Percentiles rank a stretch among this genome's conserved stretches.
phyloP scores from a whole-genome alignment of 352 stramenopile genomes.

The Globisporangium middletonii region DNA sequence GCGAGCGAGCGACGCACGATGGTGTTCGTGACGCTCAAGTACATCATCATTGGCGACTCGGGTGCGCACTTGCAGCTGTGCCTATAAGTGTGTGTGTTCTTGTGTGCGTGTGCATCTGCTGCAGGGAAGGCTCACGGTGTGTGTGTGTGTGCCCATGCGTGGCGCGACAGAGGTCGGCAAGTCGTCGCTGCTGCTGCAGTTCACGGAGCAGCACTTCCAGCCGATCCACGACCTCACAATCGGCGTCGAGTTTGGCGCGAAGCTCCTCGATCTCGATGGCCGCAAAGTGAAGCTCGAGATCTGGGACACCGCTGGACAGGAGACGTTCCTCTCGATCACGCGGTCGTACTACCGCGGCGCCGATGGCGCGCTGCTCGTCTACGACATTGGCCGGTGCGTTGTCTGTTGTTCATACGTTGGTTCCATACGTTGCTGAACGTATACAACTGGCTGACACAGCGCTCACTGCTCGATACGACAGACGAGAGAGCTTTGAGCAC shows the following conservation, averaged over 20 bases:
- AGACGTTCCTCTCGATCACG: conserved; percentile 88
- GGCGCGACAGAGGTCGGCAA: conserved; percentile 75
- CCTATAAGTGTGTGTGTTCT: too few relatives aligned
- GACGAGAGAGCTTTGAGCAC: conserved; percentile 75
- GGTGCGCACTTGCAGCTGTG: conserved; percentile 13
- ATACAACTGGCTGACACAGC: background rate
- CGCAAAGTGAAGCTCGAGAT: conserved; percentile 90
- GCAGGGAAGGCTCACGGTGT: background rate
- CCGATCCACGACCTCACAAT: conserved; percentile 89
- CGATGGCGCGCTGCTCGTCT: conserved; percentile 85
- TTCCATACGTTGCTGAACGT: background rate
- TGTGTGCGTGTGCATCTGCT: background rate
- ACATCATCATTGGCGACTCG: conserved; percentile 87
- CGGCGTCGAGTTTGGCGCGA: conserved; percentile 88
- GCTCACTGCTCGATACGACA: conserved; percentile 1
- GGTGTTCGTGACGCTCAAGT: conserved; percentile 88
- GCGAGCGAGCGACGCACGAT: conserved; percentile 18
- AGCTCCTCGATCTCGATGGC: conserved; percentile 78
- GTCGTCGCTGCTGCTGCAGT: conserved; percentile 87
- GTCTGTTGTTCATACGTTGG: background rate
- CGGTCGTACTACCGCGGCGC: conserved; percentile 85
- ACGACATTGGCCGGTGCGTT: conserved; percentile 62
- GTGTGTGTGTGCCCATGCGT: background rate
- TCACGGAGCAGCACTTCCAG: conserved; percentile 89
- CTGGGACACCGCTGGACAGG: conserved; percentile 89